A percentile compares a stretch with the other conserved stretches of the same genome.
phyloP scores from a whole-genome alignment of 345 rosid genomes.

The Eucalyptus leucophloia region DNA sequence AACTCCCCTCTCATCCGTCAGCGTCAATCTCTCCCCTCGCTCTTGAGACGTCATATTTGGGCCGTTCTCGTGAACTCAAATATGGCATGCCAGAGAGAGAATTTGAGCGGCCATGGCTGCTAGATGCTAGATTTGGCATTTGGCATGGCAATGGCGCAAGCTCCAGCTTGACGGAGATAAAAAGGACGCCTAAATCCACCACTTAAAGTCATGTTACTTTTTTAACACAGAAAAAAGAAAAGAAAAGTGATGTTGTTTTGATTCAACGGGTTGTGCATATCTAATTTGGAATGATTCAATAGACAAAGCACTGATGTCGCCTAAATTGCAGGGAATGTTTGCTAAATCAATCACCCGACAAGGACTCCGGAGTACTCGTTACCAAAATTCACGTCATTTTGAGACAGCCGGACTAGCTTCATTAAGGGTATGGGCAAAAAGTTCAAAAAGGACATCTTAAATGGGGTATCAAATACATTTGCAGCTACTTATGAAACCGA shows the following conservation, averaged over 20 bases:
- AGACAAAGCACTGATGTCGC: background rate
- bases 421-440: background rate
- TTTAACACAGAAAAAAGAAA: too few species aligned
- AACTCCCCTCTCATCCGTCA: background rate
- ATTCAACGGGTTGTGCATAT: background rate
- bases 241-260: background rate
- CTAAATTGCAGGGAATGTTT: background rate
- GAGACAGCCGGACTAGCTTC: background rate
- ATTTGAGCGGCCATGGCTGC: background rate
- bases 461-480: background rate
- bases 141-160: background rate
- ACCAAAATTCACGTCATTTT: background rate
- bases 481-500: background rate
- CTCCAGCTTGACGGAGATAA: background rate
- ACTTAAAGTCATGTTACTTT: background rate
- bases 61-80: background rate
- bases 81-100: background rate
- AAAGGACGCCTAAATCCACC: background rate
- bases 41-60: background rate
- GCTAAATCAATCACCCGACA: background rate
- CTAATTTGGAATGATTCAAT: background rate
- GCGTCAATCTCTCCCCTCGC: background rate
- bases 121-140: background rate
- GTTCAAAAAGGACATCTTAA: background rate
- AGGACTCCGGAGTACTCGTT: background rate